Evolutionary conservation across 176 grass and related monocot genomes (phyloP), one percentile per base, ranked within the genome.

Genomic region (Otatea glauca): DNA sequence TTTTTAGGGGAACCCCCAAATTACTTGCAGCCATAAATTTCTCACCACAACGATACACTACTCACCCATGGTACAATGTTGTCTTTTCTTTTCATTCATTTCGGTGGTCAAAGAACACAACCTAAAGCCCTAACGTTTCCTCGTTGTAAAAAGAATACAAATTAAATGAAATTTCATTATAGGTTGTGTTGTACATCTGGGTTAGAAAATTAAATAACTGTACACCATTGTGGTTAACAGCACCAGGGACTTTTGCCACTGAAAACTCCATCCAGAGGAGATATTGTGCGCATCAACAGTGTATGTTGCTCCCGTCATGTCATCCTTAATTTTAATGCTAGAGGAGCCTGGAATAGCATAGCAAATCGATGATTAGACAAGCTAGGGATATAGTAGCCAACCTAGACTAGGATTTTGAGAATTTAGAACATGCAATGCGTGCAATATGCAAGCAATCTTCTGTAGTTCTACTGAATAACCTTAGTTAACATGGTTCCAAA

Each of bases 321-420:
- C 93, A 79, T 98, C 96, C 87, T 88, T 65, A 24, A 98, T 82
- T 79, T 95, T 90, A 75, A 98, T 96, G 88, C 89, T 98, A 7
- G 96, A 98, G 75, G 96, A 98, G 35, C 96, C 96, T 98, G 84
- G 63, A 90, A 89, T 65, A 20, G 14, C 64, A 47, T 13, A 7
- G 66, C 60, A 82, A 65, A 18, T 14, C 32, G 34, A 90, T 54
- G 13, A 73, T 50, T 39, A 78, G 25, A 65, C 54, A 77, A 63
- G 60, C 43, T 37, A 68, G 76, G 7, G 16, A 49, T 61, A 73
- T 43, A 27, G 68, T 25, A 68, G 51, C 4, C 39, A 42, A 13
- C 21, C 35, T 37, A 55, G 34, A 72, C 0, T 80, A 73, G 17
- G 48, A 68, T 65, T 48, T 83, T 75, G 18, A 71, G n/a, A 70